phyloP scores from a whole-genome alignment of 2,329 filamentous ascomycete genomes.

The Chaetoscypha palmicola region DNA sequence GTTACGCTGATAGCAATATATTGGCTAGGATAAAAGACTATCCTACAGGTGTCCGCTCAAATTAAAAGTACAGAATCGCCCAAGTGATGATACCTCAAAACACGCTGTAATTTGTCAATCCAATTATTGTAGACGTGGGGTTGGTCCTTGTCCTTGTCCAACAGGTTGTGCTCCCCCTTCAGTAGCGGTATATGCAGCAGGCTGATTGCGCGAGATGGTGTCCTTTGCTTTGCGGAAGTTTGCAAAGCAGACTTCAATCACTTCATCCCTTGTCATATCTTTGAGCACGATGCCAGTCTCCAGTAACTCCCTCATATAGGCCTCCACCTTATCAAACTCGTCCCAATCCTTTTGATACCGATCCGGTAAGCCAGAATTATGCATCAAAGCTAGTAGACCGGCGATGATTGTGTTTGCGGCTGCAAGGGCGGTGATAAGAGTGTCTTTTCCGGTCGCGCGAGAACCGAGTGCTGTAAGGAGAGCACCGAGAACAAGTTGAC shows the following conservation, averaged over 20 bases:
- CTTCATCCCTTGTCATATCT: slow-evolving; percentile 10
- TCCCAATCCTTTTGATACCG: slow-evolving; percentile 13
- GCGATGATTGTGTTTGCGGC: slow-evolving; percentile 17
- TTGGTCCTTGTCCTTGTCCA: background rate
- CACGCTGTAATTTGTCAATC: too few relatives aligned
- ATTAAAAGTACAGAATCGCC: too few relatives aligned
- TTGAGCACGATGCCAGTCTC: slow-evolving; percentile 7
- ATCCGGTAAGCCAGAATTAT: slow-evolving; percentile 13
- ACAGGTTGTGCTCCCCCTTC: slow-evolving; percentile 2
- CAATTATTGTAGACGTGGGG: too few relatives aligned
- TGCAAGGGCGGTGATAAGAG: slow-evolving; percentile 20
- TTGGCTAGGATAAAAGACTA: too few relatives aligned
- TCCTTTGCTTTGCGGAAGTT: slow-evolving; percentile 10
- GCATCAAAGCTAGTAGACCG: slow-evolving; percentile 11
- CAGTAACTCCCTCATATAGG: slow-evolving; percentile 11
- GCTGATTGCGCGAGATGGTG: slow-evolving; percentile 5
- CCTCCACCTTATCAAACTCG: slow-evolving; percentile 14
- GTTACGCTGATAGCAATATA: too few relatives aligned
- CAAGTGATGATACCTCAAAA: too few relatives aligned
- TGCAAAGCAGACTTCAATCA: slow-evolving; percentile 8
- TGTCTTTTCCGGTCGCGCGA: slow-evolving; percentile 5
- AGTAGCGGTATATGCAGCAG: slow-evolving; percentile 7
- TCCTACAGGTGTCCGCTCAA: too few relatives aligned
- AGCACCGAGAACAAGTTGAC: slow-evolving; percentile 23
- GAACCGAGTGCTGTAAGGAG: slow-evolving; percentile 22